These are phyloP conservation scores for Penicillium sp. DNA, from an alignment of 2,329 filamentous ascomycete species.

Conservation along the genomic window DNA sequence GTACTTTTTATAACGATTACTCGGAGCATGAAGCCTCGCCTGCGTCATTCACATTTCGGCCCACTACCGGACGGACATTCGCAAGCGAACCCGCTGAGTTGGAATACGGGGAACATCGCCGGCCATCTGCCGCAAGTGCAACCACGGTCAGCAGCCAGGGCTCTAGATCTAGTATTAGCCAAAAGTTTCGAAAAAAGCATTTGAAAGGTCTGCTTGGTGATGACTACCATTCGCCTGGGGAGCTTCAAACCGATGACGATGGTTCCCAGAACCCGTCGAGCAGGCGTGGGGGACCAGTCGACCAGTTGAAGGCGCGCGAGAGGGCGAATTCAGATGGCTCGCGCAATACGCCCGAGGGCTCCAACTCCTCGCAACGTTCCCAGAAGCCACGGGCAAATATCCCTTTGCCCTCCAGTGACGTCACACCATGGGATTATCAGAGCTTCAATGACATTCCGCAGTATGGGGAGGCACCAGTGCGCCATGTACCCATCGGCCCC, in stretches of 20 bases:
- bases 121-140: constrained; percentile 84
- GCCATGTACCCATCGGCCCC: constrained; percentile 65
- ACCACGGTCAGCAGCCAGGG: constrained; percentile 83
- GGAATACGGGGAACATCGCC: constrained; percentile 67
- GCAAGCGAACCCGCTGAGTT: constrained; percentile 61
- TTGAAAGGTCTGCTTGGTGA: constrained; percentile 91
- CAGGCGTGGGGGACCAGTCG: constrained; percentile 35
- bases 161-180: constrained; percentile 69
- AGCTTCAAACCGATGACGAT: constrained; percentile 66
- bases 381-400: constrained; percentile 68
- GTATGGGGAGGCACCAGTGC: constrained; percentile 74
- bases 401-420: constrained; percentile 84
- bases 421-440: constrained; percentile 97
- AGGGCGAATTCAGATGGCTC: constrained; percentile 81
- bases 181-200: constrained; percentile 75
- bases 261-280: constrained; percentile 50
- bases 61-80: constrained; percentile 52
- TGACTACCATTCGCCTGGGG: constrained; percentile 68
- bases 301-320: constrained; percentile 62
- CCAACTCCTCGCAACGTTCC: constrained; percentile 67
- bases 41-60: constrained; percentile 67
- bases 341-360: constrained; percentile 45
- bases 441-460: constrained; percentile 74
- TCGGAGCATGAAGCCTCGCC: constrained; percentile 51
- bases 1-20: constrained; percentile 40